A percentile compares a stretch with the other conserved stretches of the same genome.
phyloP scores from a whole-genome alignment of 306 rosid species.

The Quercus gilva region DNA sequence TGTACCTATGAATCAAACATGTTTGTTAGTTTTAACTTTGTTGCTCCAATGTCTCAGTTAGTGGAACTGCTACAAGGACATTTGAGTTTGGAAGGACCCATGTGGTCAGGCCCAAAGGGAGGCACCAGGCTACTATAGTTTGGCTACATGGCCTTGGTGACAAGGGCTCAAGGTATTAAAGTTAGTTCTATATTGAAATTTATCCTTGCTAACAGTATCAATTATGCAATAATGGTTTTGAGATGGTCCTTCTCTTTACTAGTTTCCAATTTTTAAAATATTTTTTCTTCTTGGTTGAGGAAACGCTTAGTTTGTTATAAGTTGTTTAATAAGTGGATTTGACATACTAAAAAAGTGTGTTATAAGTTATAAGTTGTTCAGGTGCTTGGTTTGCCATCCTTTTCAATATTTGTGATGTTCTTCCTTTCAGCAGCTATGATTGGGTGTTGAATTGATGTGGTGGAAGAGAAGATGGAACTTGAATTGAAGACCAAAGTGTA shows the following conservation, averaged over 20 bases:
- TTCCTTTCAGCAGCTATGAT: too few species aligned
- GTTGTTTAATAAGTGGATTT: conserved; percentile 11
- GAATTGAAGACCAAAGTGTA: too few species aligned
- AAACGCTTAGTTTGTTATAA: conserved; percentile 12
- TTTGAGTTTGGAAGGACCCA: conserved; percentile 91
- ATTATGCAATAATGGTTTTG: conserved; percentile 2
- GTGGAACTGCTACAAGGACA: conserved; percentile 60
- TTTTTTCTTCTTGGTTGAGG: background rate
- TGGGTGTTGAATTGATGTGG: too few species aligned
- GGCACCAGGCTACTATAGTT: conserved; percentile 87
- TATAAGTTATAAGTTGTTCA: too few species aligned
- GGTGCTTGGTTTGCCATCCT: too few species aligned
- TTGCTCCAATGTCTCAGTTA: conserved; percentile 54
- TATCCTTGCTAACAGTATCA: conserved; percentile 10
- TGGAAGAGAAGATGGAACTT: too few species aligned
- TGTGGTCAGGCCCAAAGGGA: conserved; percentile 89
- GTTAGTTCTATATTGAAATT: conserved; percentile 16
- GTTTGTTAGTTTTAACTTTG: conserved; percentile 15
- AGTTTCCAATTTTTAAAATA: background rate
- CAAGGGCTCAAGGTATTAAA: conserved; percentile 76
- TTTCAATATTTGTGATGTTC: too few species aligned
- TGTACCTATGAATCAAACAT: too few species aligned
- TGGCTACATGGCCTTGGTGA: conserved; percentile 96
- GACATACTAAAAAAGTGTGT: too few species aligned
- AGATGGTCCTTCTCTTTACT: conserved; percentile 3